Conservation (phyloP, 2,329 filamentous ascomycete species). For the Diaporthe sp. region DNA sequence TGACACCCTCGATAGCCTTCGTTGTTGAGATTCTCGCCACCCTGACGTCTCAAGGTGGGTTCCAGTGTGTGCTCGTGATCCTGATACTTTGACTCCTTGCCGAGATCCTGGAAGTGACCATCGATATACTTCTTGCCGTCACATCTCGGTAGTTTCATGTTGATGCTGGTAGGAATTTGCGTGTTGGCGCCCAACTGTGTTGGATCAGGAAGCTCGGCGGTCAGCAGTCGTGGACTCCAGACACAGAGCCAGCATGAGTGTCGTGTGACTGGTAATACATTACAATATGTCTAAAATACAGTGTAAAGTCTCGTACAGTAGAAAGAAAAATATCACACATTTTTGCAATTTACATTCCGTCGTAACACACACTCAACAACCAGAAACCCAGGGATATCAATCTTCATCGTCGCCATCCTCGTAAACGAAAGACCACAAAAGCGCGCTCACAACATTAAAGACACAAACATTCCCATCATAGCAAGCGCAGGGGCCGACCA, state of each 20-base stretch:
- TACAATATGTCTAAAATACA: conserved; percentile 17
- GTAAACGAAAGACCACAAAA: neutral
- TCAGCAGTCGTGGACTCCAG: neutral
- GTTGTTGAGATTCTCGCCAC: neutral
- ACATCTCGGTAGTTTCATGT: neutral
- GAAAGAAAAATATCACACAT: neutral
- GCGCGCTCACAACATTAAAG: conserved; percentile 6
- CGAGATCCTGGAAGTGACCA: neutral
- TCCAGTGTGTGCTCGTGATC: neutral
- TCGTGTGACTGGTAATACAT: conserved; percentile 10
- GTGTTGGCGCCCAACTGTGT: no score
- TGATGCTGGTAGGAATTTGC: neutral
- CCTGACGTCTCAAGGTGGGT: neutral
- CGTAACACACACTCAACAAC: neutral
- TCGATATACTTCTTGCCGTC: neutral
- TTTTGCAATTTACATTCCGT: neutral
- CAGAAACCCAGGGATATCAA: conserved; percentile 1
- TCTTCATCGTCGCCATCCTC: neutral
- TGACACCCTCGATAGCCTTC: neutral
- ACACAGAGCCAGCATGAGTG: neutral
- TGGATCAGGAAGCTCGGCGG: neutral
- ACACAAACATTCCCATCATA: neutral
- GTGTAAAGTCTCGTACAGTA: neutral
- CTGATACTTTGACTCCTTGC: neutral
- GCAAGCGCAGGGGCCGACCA: neutral